Percentiles rank a stretch among this genome's conserved stretches.
These are phyloP conservation scores for Medicago lupulina DNA, from an alignment of 306 rosid species.

Conservation along the genomic window DNA sequence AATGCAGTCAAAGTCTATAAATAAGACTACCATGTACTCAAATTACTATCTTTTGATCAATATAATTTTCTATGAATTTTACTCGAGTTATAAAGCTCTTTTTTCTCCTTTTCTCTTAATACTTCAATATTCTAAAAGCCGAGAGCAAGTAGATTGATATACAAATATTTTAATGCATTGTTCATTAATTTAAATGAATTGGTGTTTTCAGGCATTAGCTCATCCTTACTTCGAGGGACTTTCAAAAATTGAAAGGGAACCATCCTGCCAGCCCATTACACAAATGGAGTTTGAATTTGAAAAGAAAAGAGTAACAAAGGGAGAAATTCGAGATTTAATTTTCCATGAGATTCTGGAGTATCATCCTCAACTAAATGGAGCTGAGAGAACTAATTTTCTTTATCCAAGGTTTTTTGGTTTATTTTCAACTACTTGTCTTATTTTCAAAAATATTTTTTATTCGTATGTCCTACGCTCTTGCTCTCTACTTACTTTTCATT, in stretches of 20 bases:
- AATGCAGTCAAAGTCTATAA: too few relatives aligned
- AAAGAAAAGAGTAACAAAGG: conserved; percentile 86
- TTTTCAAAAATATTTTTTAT: not conserved
- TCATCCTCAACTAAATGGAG: conserved; percentile 94
- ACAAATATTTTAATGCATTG: conserved; percentile 18
- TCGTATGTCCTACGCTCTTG: conserved; percentile 1
- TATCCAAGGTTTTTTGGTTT: conserved; percentile 75
- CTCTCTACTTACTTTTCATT: conserved; percentile 35
- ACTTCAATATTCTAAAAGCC: not conserved
- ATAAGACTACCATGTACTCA: too few relatives aligned
- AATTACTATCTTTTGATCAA: too few relatives aligned
- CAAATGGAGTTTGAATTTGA: conserved; percentile 98
- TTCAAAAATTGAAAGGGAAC: conserved; percentile 88
- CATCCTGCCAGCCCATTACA: conserved; percentile 91
- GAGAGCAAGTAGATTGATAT: conserved; percentile 19
- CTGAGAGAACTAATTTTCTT: conserved; percentile 83
- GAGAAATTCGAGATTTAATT: conserved; percentile 87
- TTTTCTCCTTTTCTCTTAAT: too few relatives aligned
- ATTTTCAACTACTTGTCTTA: conserved; percentile 19
- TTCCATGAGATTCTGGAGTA: conserved; percentile 90
- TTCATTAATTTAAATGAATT: conserved; percentile 23
- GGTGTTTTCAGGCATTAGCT: conserved; percentile 70
- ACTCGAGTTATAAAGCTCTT: too few relatives aligned
- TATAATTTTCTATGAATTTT: too few relatives aligned
- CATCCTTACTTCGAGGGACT: conserved; percentile 93